phyloP scores from a whole-genome alignment of 2,329 filamentous ascomycete genomes.

The Fusarium heterosporum region DNA sequence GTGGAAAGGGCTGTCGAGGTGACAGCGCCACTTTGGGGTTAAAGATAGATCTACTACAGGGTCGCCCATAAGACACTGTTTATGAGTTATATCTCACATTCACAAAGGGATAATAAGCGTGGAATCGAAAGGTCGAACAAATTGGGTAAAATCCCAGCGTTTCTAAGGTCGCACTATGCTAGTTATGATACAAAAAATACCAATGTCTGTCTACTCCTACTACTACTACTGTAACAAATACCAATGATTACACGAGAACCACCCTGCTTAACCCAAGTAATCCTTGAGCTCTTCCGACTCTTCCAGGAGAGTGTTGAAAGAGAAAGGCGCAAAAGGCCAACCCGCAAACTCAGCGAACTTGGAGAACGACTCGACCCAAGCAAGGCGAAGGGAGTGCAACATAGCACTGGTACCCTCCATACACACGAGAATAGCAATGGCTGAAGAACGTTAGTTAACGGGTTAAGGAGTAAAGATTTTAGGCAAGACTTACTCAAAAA shows the following conservation, averaged over 20 bases:
- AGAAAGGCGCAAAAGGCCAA: constrained; percentile 88
- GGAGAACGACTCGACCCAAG: constrained; percentile 98
- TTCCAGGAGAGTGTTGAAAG: constrained; percentile 85
- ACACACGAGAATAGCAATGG: constrained; percentile 77
- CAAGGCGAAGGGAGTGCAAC: constrained; percentile 90
- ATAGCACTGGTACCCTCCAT: constrained; percentile 98
- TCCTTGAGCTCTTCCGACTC: constrained; percentile 76
- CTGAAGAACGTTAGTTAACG: constrained; percentile 49
- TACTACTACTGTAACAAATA: constrained; percentile 48
- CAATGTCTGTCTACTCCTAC: constrained; percentile 36
- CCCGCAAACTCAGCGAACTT: constrained; percentile 96
- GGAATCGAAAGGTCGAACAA: constrained; percentile 3
- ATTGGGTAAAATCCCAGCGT: constrained; percentile 32
- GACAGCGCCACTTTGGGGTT: constrained; percentile 78
- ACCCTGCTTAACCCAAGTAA: constrained; percentile 59
- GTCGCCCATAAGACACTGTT: background rate
- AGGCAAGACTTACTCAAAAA: constrained; percentile 68
- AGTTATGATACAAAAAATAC: constrained; percentile 51
- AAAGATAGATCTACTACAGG: constrained; percentile 18
- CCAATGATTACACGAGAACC: constrained; percentile 16
- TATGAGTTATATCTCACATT: background rate
- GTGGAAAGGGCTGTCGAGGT: constrained; percentile 91
- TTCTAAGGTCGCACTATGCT: constrained; percentile 44
- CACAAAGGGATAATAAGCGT: background rate
- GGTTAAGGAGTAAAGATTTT: background rate